Evolutionary conservation across 2,329 filamentous ascomycete genomes (phyloP), one percentile per base, ranked within the genome.

Genomic region (Colletotrichum salicis): DNA sequence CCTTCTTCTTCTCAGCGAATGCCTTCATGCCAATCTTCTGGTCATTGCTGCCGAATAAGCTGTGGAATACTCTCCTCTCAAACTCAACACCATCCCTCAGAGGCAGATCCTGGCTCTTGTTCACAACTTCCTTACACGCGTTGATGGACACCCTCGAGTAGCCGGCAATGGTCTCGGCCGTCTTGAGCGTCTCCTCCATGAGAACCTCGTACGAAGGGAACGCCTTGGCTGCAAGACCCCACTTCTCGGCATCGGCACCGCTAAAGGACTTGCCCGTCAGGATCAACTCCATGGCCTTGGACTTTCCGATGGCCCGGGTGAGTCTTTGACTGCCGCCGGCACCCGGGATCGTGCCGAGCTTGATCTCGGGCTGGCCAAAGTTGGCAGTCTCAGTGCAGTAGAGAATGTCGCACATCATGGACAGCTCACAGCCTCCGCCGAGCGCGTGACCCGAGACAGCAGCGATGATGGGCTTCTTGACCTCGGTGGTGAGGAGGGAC

Each of bases 21-120:
- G 96, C 96, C 81, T 92, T 92, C 96, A 98, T 91, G 82, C 94
- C 95, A 81, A 98, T 94, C 88, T 98, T 99, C 85, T 99, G 96
- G 83, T 99, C 96, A 84, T 94, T 90, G 80, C 93, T 97, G 27
- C 96, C 96, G 85, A 99, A 99, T 78, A 98, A 80, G 31, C 91
- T 89, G 83, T 99, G 96, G 87, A 99, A 99, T 41, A 98, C 88
- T 64, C 95, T 90, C 79, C 96, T 89, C 88, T 99, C 96, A 83
- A 91, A 98, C 84, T 99, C 96, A 1, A 99, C 93, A 15, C 96
- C 96, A 79, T 98, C 96, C 76, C 93, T 86, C 71, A 99, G 85
- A 4, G 92, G 87, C 76, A 97, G 84, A 77, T 99, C 96, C 86
- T 98, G 95, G 82, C 95, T 97, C 91, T 98, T 98, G 82, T 98